Conservation (phyloP, 129 eudicot genomes). For the Lactuca sativa region DNA sequence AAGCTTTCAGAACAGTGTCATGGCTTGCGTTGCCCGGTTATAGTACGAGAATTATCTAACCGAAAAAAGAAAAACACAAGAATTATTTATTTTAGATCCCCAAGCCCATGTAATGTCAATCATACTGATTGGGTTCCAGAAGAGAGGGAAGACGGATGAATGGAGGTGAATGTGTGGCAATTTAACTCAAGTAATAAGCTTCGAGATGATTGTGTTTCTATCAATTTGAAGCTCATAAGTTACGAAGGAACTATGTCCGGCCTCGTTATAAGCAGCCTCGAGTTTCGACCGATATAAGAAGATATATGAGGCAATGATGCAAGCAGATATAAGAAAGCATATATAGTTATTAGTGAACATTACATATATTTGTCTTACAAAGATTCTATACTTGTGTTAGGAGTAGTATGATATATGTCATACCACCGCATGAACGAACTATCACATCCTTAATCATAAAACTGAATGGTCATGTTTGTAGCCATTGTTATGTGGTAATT, state of each 20-base stretch:
- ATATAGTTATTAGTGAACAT: too few relatives aligned
- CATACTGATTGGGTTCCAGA: background rate
- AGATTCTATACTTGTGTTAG: too few relatives aligned
- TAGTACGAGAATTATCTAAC: background rate
- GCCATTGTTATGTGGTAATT: too few relatives aligned
- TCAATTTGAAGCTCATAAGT: background rate
- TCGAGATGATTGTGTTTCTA: background rate
- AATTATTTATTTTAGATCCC: constrained; percentile 1
- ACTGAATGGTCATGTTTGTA: too few relatives aligned
- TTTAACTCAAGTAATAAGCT: background rate
- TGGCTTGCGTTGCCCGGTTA: background rate
- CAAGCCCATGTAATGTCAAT: background rate
- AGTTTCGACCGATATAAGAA: constrained; percentile 4
- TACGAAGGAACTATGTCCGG: constrained; percentile 7
- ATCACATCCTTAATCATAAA: too few relatives aligned
- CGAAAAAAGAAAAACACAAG: background rate
- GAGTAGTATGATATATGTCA: too few relatives aligned
- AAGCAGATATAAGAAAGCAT: too few relatives aligned
- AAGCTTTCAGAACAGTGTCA: constrained; percentile 5
- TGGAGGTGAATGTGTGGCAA: constrained; percentile 14
- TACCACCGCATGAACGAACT: too few relatives aligned
- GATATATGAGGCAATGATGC: too few relatives aligned
- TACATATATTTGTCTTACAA: too few relatives aligned
- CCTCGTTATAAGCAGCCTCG: background rate
- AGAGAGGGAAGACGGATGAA: constrained; percentile 4